phyloP scores from a whole-genome alignment of 2,329 filamentous ascomycete species.

The Ceratocystis eucalypticola region DNA sequence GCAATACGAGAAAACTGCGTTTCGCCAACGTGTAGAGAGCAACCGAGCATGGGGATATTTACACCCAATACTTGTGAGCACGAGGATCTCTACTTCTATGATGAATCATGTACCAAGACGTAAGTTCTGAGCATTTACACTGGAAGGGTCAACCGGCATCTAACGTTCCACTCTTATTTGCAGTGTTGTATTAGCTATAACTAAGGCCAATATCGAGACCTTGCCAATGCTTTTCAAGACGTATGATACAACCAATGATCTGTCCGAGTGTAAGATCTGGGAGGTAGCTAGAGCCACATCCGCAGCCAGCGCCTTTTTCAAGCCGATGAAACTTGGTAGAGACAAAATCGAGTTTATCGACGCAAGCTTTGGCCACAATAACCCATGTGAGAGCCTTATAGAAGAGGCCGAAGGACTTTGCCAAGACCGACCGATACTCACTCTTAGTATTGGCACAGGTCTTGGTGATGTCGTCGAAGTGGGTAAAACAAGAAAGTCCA shows the following conservation, averaged over 20 bases:
- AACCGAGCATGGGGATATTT: too few relatives aligned
- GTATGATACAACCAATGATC: constrained; percentile 21
- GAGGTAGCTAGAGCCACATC: constrained; percentile 25
- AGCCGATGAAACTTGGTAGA: constrained; percentile 23
- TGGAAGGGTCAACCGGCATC: neutral
- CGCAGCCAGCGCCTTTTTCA: constrained; percentile 25
- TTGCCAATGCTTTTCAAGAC: constrained; percentile 23
- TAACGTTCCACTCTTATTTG: neutral
- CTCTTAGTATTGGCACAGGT: constrained; percentile 25
- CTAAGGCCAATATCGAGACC: constrained; percentile 10
- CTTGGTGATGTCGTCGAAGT: constrained; percentile 21
- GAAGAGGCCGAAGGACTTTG: constrained; percentile 21
- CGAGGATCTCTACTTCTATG: neutral
- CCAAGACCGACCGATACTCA: constrained; percentile 17
- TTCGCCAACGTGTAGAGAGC: neutral
- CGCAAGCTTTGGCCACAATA: constrained; percentile 25
- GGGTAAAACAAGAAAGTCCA: constrained; percentile 9
- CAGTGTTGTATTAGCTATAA: neutral
- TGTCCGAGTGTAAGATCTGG: constrained; percentile 24
- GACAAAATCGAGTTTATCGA: constrained; percentile 25
- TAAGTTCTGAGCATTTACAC: neutral
- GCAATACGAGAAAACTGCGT: neutral
- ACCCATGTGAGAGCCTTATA: constrained; percentile 25
- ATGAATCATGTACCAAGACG: neutral
- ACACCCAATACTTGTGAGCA: neutral